Percentiles rank a stretch among this genome's conserved stretches.
These are phyloP conservation scores for Blastocystis hominis DNA, from an alignment of 352 stramenopile species.

Conservation along the genomic window DNA sequence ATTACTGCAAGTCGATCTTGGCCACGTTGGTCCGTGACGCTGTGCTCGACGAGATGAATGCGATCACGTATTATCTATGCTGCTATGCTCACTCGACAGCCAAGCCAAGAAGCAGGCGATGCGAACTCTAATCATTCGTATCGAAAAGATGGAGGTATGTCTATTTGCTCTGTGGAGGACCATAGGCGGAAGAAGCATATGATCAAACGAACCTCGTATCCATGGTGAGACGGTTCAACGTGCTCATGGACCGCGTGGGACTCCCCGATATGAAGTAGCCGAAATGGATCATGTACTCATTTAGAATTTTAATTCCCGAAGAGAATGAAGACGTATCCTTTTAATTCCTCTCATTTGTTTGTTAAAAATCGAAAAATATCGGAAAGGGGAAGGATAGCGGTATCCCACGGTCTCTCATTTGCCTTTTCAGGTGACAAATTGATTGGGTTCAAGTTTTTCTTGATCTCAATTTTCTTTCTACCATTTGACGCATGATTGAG, in stretches of 20 bases:
- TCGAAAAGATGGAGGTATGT: slow-evolving; percentile 47
- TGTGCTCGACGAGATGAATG: not conserved
- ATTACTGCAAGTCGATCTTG: slow-evolving; percentile 35
- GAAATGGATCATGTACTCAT: not conserved
- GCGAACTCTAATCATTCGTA: slow-evolving; percentile 9
- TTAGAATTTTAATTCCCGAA: not conserved
- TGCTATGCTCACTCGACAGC: not conserved
- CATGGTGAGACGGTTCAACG: slow-evolving; percentile 31
- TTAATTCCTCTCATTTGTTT: not conserved
- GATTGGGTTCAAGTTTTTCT: not conserved
- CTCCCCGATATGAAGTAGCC: not conserved
- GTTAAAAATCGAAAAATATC: not conserved
- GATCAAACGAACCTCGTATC: slow-evolving; percentile 31
- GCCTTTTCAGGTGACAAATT: not conserved
- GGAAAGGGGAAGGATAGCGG: not conserved
- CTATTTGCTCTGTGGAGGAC: not conserved
- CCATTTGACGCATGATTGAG: not conserved
- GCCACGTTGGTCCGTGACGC: not conserved
- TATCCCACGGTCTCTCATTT: not conserved
- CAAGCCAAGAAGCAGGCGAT: slow-evolving; percentile 22
- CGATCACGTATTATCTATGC: not conserved
- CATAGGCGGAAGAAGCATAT: slow-evolving; percentile 4
- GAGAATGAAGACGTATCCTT: not conserved
- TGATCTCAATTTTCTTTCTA: not conserved
- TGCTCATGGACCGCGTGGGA: not conserved